Conservation (phyloP, 1,284 basidiomycete species). For the Cryptococcus hybrid region DNA sequence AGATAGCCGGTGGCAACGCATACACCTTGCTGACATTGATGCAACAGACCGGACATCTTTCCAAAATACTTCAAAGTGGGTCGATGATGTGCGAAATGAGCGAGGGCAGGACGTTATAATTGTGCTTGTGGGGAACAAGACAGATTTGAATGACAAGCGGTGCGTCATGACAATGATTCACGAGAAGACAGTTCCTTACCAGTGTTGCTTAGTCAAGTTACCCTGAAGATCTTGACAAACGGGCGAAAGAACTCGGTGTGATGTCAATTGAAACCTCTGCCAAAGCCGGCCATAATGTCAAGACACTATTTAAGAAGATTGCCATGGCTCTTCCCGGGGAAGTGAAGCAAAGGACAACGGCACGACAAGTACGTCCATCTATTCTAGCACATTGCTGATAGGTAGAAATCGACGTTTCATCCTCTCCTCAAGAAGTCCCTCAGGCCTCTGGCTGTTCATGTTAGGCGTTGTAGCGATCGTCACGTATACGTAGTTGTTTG, state of each 20-base stretch:
- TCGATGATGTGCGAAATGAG: constrained; percentile 98
- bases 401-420: constrained; percentile 50
- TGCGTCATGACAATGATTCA: constrained; percentile 10
- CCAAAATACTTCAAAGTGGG: constrained; percentile 97
- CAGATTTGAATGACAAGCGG: constrained; percentile 65
- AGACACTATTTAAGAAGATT: constrained; percentile 97
- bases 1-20: background rate
- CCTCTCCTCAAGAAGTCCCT: constrained; percentile 37
- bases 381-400: background rate
- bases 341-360: constrained; percentile 69
- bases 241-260: constrained; percentile 88
- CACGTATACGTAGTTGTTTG: no score
- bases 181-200: background rate
- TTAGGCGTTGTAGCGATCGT: constrained; percentile 12
- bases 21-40: background rate
- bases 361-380: constrained; percentile 50
- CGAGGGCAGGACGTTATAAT: constrained; percentile 98
- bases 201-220: constrained; percentile 76
- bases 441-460: constrained; percentile 48
- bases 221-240: constrained; percentile 93
- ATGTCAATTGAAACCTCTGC: constrained; percentile 99
- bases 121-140: constrained; percentile 98
- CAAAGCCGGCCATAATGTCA: constrained; percentile 99
- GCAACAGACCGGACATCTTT: constrained; percentile 86
- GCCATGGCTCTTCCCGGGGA: constrained; percentile 97